Percentiles rank a stretch among this genome's conserved stretches.
Conservation (phyloP, 192 early-diverging fungal species). For the Coemansia sp. region DNA sequence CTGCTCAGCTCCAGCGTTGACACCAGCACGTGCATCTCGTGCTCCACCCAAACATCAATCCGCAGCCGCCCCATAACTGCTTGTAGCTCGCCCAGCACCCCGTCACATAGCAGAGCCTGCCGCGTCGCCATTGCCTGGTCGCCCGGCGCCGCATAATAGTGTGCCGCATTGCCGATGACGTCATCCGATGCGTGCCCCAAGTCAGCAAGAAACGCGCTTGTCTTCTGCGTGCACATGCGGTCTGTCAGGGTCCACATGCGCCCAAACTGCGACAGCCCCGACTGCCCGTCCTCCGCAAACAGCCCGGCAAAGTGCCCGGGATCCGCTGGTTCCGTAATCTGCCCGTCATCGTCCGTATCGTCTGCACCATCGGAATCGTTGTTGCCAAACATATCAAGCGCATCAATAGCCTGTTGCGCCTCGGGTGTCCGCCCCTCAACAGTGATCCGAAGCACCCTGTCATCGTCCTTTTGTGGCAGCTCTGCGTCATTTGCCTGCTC, state of each 20-base stretch:
- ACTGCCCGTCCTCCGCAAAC: constrained; percentile 12
- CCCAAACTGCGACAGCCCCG: constrained; percentile 43
- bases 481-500: background rate
- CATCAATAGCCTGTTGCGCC: background rate
- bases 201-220: constrained; percentile 23
- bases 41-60: constrained; percentile 8
- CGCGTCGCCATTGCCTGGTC: constrained; percentile 41
- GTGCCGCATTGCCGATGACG: background rate
- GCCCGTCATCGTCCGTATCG: background rate
- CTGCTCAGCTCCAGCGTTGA: constrained; percentile 45
- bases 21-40: constrained; percentile 31
- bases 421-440: constrained; percentile 2
- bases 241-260: constrained; percentile 48
- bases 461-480: constrained; percentile 1
- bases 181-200: background rate
- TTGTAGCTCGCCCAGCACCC: constrained; percentile 19
- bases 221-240: constrained; percentile 28
- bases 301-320: constrained; percentile 25
- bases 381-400: background rate
- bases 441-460: background rate
- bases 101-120: constrained; percentile 24
- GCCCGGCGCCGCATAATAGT: constrained; percentile 30
- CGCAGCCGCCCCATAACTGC: constrained; percentile 17
- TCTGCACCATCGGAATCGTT: background rate
- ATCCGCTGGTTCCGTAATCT: background rate